A percentile compares a stretch with the other conserved stretches of the same genome.
Conservation (phyloP, 495 filamentous ascomycete species). For the Tuber umbilicatum region DNA sequence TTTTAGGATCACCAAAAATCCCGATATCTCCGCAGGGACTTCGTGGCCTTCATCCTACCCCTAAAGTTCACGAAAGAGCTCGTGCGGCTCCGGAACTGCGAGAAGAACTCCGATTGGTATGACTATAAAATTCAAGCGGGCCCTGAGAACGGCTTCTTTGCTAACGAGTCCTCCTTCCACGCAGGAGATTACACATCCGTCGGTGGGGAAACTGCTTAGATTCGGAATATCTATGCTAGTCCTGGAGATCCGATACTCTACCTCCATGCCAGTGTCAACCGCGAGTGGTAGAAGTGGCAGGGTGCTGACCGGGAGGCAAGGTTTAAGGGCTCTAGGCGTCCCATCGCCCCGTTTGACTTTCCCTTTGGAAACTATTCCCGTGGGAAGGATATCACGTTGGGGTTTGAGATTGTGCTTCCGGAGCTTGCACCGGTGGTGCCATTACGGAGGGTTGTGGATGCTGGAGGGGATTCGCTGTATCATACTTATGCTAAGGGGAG, state of each 20-base stretch:
- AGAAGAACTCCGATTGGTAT: constrained; percentile 40
- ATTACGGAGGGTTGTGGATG: constrained; percentile 25
- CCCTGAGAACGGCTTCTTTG: constrained; percentile 1
- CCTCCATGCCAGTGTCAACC: constrained; percentile 55
- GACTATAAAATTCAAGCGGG: constrained; percentile 45
- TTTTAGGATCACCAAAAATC: not conserved
- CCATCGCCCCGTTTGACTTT: constrained; percentile 11
- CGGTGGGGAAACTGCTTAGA: constrained; percentile 49
- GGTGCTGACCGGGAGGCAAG: not conserved
- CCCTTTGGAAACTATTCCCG: constrained; percentile 9
- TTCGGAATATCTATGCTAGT: constrained; percentile 47
- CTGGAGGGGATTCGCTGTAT: constrained; percentile 8
- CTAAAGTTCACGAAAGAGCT: not conserved
- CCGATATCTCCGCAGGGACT: constrained; percentile 17
- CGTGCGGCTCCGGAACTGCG: not conserved
- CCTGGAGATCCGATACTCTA: constrained; percentile 57
- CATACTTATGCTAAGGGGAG: constrained; percentile 16
- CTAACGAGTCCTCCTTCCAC: constrained; percentile 46
- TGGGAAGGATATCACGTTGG: constrained; percentile 20
- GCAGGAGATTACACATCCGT: constrained; percentile 52
- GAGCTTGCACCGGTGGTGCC: constrained; percentile 2
- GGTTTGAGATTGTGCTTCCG: not conserved
- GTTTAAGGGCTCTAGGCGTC: constrained; percentile 6
- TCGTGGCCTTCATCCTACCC: constrained; percentile 3
- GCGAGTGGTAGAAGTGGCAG: constrained; percentile 49